Base-by-base conservation (phyloP, 805 yeast genomes). In the Starmerella gropengiesseri region DNA sequence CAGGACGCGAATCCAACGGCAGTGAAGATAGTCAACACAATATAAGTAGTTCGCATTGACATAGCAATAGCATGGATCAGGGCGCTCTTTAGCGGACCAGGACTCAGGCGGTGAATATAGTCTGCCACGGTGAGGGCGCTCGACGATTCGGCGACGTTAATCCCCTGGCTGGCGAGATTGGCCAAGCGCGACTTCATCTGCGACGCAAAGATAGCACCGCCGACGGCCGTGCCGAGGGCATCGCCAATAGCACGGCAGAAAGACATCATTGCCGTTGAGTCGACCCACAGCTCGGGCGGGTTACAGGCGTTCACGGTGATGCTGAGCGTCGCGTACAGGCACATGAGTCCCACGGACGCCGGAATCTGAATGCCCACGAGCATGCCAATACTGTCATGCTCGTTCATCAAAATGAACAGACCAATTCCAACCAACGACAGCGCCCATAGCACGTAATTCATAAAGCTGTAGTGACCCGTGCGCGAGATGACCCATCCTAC, bases 341-440 rank as follows among this genome's bases (percentile, higher is more conserved):
- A 29, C 3, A 77, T 78, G 40, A 66, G 57, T 0, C 73, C 68
- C 4, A 70, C 60, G n/a, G 77, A 75, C 2, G 59, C 51, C 9
- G 69, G 54, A 25, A 74, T 66, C 48, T 67, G 65, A 17, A 65
- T 53, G 3, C 74, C 74, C 30, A 74, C 63, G 45, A 64, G 62
- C 23, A 55, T 44, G 2, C 67, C 59, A 5, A 54, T 47, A 4
- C 63, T 41, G 1, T 71, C 59, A 40, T 67, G 57, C 11, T 56
- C 61, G 3, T 58, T 55, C 18, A 74, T 59, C 14, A 70, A 49
- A 3, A 59, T 39, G 5, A 72, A 36, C 7, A 72, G 35, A 0
- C 75, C 79, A 30, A 55, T 43, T 5, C 78, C 78, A 14, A 70
- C 44, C 3, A 67, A 60, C 5, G 63, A 59, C 7, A 68, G 32